Evolutionary conservation across 257 asterid species (phyloP).

Genomic region (Eucommia ulmoides): DNA sequence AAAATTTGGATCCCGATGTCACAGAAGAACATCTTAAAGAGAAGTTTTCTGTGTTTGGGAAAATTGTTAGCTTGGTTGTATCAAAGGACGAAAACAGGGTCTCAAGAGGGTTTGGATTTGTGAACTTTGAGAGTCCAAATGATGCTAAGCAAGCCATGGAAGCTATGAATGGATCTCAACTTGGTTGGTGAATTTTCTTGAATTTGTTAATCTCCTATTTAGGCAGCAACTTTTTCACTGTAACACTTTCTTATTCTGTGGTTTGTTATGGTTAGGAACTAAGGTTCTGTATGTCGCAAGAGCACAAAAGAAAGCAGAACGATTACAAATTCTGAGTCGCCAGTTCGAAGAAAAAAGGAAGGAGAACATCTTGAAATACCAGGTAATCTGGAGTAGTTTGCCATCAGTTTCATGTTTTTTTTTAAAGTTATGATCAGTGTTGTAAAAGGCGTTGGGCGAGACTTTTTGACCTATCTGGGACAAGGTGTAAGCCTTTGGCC

Average conservation of each 20-base stretch:
- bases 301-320: slow-evolving; percentile 81
- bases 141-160: slow-evolving; percentile 39
- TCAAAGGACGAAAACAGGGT: slow-evolving; percentile 30
- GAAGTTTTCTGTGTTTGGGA: slow-evolving; percentile 41
- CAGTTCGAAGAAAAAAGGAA: slow-evolving; percentile 68
- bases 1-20: slow-evolving; percentile 31
- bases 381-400: too few relatives aligned
- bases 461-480: too few relatives aligned
- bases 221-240: background rate
- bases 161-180: slow-evolving; percentile 38
- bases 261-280: slow-evolving; percentile 28
- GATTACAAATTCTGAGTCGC: slow-evolving; percentile 49
- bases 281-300: slow-evolving; percentile 67
- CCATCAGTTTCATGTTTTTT: too few relatives aligned
- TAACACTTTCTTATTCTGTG: background rate
- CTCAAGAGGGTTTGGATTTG: slow-evolving; percentile 49
- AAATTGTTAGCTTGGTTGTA: slow-evolving; percentile 28
- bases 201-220: slow-evolving; percentile 2
- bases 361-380: slow-evolving; percentile 49
- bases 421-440: too few relatives aligned
- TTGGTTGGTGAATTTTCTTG: slow-evolving; percentile 35
- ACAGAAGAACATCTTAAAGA: slow-evolving; percentile 30
- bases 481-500: too few relatives aligned
- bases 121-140: slow-evolving; percentile 44
- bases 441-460: too few relatives aligned